Evolutionary conservation across 176 grass and related monocot species (phyloP), one percentile per base, ranked within the genome.

Genomic region (Eleusine coracana): DNA sequence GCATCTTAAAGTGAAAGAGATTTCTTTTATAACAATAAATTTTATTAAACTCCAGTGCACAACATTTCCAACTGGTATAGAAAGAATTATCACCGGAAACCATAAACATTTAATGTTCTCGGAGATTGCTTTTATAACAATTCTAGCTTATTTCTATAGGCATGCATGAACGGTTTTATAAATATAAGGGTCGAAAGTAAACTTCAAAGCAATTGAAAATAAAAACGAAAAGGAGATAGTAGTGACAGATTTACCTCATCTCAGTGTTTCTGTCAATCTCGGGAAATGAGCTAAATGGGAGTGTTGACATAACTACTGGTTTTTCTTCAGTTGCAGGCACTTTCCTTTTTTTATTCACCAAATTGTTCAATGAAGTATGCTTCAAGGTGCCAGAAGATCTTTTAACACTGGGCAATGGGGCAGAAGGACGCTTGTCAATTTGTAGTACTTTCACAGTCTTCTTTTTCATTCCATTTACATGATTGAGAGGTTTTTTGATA

Each of bases 261-360:
- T 80, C 89, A 6, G 85, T 91, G 70, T 66, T 23, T 81, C 62
- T 75, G 77, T 91, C 85, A 76, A 91, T 76, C 55, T 81, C 71
- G 14, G 89, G 89, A 61, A 90, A 90, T 60, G 84, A 68, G 61
- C 83, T 90, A 29, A 79, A 48, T 54, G 79, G 79, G 16, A 81
- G 75, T 15, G 18, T 62, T 21, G 84, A 28, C 48, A 20, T 72
- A 34, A 71, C 34, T 68, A 1, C 29, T 88, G 59, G 7, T 71
- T 75, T 85, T 68, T 83, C 66, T 82, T n/a, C 72, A 76, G 55
- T 28, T 2, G 65, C 38, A 66, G 27, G 67, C 13, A 82, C 48
- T 76, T 89, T 89, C 56, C 73, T 89, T 39, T 39, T 81, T 82
- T 76, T 86, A 65, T 41, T 75, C 25, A 29, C 37, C 49, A 50